phyloP scores from a whole-genome alignment of 2,329 filamentous ascomycete species.

The Amphichorda felina region DNA sequence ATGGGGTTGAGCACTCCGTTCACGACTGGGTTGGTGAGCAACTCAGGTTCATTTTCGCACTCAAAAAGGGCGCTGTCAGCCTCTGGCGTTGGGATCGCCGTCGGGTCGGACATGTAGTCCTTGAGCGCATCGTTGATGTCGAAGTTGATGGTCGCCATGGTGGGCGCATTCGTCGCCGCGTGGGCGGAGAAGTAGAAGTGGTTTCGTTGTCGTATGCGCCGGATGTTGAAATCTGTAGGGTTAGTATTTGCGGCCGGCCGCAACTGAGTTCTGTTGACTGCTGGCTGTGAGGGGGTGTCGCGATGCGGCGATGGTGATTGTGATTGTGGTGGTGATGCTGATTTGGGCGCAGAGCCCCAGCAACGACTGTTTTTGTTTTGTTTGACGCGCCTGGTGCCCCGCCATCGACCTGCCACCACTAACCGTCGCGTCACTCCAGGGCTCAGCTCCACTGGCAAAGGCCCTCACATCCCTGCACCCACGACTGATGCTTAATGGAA shows the following conservation, averaged over 20 bases:
- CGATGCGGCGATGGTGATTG: conserved; percentile 3
- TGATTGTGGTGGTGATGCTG: conserved; percentile 2
- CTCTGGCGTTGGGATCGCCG: conserved; percentile 72
- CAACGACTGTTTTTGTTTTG: conserved; percentile 17
- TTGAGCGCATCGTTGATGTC: conserved; percentile 96
- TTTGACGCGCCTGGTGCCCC: conserved; percentile 6
- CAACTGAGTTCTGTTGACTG: conserved; percentile 5
- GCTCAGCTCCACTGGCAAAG: not conserved
- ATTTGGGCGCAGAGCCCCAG: conserved; percentile 7
- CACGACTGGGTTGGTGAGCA: conserved; percentile 65
- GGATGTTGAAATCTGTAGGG: not conserved
- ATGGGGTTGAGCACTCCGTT: conserved; percentile 85
- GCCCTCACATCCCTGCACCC: not conserved
- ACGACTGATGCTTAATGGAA: too few species aligned
- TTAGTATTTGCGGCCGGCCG: not conserved
- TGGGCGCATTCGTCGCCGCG: conserved; percentile 15
- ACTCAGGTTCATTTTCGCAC: conserved; percentile 84
- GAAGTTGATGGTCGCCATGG: conserved; percentile 71
- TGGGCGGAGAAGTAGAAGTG: conserved; percentile 4
- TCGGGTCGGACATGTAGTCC: conserved; percentile 89
- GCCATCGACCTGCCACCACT: conserved; percentile 1
- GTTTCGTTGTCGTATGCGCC: not conserved
- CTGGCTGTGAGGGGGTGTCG: too few species aligned
- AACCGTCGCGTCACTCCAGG: not conserved
- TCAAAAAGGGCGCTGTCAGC: conserved; percentile 75